Base-by-base conservation (phyloP, 371 early-diverging fungal species). In the Aphelidium insulamus region DNA sequence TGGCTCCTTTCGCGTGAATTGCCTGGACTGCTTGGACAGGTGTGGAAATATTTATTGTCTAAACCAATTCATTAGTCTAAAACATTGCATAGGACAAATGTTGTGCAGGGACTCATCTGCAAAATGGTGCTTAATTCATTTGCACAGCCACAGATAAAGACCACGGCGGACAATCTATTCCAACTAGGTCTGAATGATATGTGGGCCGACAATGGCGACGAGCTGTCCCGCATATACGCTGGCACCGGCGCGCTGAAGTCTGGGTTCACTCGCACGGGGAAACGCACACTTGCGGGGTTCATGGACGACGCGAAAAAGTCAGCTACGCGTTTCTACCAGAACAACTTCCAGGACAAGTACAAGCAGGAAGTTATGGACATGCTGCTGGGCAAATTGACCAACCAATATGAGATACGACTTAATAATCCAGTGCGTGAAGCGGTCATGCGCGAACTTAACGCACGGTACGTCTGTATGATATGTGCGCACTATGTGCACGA, bases 221-320 rank as follows among this genome's bases (percentile, higher is more conserved):
- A 63, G 27, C 48, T 99, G 2, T 84, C 87, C 17, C 69, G 67
- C 28, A 79, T 92, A 18, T 99, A 99, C 52, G 77, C 99, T 2
- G 99, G 99, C 10, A 98, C 99, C 19, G 84, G 85, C 2, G 98
- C 98, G 4, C 59, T 98, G 3, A 90, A 91, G 40, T 77, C 86
- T 1, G 73, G 81, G 4, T 71, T 82, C 27, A 90, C 95, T 0
- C 56, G 80, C 18, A 73, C 79, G 3, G 97, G 88, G 25, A 92
- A 87, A 45, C 62, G 69, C 24, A 84, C 81, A 1, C 52, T 82
- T 34, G 59, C 72, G 34, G 62, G 65, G 17, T 62, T 90, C 21
- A 38, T 95, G 12, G 77, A 79, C 37, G 94, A 94, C 46, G 84
- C 90, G 2, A 73, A 78, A 5, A 83, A 87, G 36, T 80, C 86